Evolutionary conservation across 805 yeast species (phyloP), one percentile per base, ranked within the genome.

Genomic region (Zygosaccharomyces bisporus): DNA sequence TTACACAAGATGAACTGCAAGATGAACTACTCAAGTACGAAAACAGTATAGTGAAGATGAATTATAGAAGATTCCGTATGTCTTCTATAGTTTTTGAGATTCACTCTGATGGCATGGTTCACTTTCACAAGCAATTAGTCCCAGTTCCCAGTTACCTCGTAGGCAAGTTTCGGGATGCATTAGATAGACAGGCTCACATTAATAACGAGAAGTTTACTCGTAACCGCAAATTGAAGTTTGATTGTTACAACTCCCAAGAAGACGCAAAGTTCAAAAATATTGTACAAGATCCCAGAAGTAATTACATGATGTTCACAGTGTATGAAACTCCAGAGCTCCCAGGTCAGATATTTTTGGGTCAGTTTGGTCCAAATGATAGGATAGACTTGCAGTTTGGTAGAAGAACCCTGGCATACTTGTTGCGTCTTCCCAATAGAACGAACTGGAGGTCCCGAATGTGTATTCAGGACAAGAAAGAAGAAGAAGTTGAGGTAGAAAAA

Each of bases 361-460:
- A 55, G 1, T 67, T 68, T 36, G 58, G 60, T 0, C 50, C 56
- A 3, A 56, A 57, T 3, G 70, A 70, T 41, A 52, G 72, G 9
- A 65, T 88, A 6, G 96, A 90, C 60, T 64, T 87, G 10, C 95
- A 86, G 53, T 86, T 90, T 55, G 95, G 95, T 1, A 71, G 97
- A 60, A 74, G 88, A 55, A 89, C 85, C 1, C 55, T 86, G 21
- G 90, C 96, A 0, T 71, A 72, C 49, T 63, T 82, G 2, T 58
- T 89, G 39, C 77, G 73, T 34, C 68, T 76, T 12, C 81, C 83
- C 2, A 80, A 79, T 41, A 70, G 89, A 50, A 62, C 76, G 0
- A 80, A 79, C 46, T 89, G 96, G 97, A 83, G 82, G 45, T 76
- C 77, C 41, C 51, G 53, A 5, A 41, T 40, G 4, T 88, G 96